Evolutionary conservation across 2,329 filamentous ascomycete species (phyloP).

Genomic region (Penicillium sp.): DNA sequence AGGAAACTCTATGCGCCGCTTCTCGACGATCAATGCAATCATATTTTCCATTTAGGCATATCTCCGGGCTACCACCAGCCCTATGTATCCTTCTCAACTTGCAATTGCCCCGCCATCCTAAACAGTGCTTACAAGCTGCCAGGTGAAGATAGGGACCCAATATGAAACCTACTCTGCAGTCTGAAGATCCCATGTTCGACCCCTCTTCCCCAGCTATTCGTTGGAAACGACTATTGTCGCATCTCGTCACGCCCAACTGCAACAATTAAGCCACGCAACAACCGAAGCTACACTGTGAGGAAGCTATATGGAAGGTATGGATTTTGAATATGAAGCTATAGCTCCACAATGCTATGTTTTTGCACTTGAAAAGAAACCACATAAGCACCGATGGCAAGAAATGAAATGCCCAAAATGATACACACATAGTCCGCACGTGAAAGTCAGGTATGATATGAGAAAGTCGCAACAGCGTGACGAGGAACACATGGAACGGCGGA

Average conservation of each 20-base stretch:
- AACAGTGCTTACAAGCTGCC: too few species aligned
- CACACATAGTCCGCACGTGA: conserved; percentile 12
- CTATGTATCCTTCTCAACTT: too few species aligned
- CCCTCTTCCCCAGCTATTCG: background rate
- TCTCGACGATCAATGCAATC: too few species aligned
- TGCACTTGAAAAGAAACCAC: conserved; percentile 4
- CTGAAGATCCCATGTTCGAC: too few species aligned
- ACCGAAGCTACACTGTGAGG: background rate
- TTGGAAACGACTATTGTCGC: background rate
- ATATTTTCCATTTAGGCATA: too few species aligned
- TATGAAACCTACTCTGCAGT: too few species aligned
- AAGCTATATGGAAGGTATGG: background rate
- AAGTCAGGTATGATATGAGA: conserved; percentile 15
- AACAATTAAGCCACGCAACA: background rate
- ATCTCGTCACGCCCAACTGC: background rate
- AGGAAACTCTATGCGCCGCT: too few species aligned
- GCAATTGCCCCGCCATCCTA: too few species aligned
- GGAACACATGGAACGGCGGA: background rate
- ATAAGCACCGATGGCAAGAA: conserved; percentile 10
- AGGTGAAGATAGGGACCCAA: too few species aligned
- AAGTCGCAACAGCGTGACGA: conserved; percentile 12
- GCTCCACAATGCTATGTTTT: conserved; percentile 16
- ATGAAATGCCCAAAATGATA: conserved; percentile 11
- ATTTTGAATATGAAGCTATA: conserved; percentile 12
- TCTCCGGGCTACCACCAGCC: too few species aligned